Conservation (phyloP, 768 basidiomycete species). For the Gymnopilus junonius region DNA sequence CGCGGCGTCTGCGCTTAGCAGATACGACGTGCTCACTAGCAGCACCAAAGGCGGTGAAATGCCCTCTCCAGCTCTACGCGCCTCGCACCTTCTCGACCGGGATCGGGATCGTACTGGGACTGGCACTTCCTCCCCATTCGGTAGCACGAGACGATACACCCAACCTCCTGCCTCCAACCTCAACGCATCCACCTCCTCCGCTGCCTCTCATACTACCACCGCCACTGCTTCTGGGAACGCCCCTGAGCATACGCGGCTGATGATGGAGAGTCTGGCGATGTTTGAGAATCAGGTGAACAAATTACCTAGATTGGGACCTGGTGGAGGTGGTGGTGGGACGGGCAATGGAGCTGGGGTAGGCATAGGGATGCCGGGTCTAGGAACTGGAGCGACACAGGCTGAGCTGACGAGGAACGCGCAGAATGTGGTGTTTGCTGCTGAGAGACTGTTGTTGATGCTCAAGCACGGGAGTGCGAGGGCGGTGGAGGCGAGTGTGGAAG, state of each 20-base stretch:
- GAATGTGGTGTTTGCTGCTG: constrained; percentile 65
- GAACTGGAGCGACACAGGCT: constrained; percentile 35
- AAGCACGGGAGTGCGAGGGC: constrained; percentile 59
- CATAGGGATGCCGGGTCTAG: too few relatives aligned
- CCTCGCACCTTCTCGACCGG: background rate
- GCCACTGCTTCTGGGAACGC: constrained; percentile 6
- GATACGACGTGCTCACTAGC: constrained; percentile 18
- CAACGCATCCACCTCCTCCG: constrained; percentile 19
- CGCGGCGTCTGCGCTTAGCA: constrained; percentile 26
- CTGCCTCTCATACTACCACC: background rate
- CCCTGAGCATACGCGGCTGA: constrained; percentile 68
- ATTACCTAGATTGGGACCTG: constrained; percentile 35
- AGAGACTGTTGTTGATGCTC: constrained; percentile 66
- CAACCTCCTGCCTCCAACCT: constrained; percentile 14
- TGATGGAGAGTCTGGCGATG: constrained; percentile 70
- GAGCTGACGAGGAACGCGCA: constrained; percentile 69
- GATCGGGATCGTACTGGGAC: background rate
- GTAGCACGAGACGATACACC: background rate
- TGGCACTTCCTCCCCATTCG: background rate
- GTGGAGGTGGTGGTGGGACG: background rate
- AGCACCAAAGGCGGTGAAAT: constrained; percentile 1
- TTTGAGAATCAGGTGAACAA: constrained; percentile 72
- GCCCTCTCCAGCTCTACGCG: constrained; percentile 16
- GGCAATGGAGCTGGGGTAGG: constrained; percentile 34
- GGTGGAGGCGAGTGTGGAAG: constrained; percentile 74